Evolutionary conservation across 345 rosid genomes (phyloP).

Genomic region (Cochlearia excelsa): DNA sequence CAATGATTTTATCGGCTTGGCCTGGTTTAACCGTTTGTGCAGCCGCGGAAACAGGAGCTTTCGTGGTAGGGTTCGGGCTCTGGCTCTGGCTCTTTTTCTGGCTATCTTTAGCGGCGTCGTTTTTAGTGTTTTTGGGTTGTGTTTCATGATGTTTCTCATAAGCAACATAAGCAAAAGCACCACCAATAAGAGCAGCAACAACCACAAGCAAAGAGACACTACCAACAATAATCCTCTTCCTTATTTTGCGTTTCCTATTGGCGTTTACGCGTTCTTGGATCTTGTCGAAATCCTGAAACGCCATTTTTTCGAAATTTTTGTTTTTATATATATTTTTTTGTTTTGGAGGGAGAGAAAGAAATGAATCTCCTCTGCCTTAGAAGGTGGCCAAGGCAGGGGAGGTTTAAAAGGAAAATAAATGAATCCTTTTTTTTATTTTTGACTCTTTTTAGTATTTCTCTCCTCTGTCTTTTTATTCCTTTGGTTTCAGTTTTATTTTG

Average conservation of each 20-base stretch:
- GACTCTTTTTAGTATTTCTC: conserved; percentile 1
- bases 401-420: conserved; percentile 23
- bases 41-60: conserved; percentile 14
- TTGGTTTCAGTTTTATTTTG: conserved; percentile 29
- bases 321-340: background rate
- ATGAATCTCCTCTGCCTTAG: conserved; percentile 50
- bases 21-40: conserved; percentile 13
- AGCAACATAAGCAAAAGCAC: conserved; percentile 40
- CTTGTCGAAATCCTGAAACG: conserved; percentile 79
- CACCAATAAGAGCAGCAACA: conserved; percentile 42
- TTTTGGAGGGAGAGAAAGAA: conserved; percentile 41
- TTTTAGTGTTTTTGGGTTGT: background rate
- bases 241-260: conserved; percentile 52
- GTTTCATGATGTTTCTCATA: conserved; percentile 25
- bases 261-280: conserved; percentile 62
- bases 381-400: conserved; percentile 54
- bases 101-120: conserved; percentile 1
- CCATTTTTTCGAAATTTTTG: conserved; percentile 41
- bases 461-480: conserved; percentile 9
- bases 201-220: conserved; percentile 38
- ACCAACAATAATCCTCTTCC: conserved; percentile 45
- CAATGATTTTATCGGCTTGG: conserved; percentile 36
- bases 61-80: background rate
- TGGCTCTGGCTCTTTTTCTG: conserved; percentile 15
- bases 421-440: conserved; percentile 9